Base-by-base conservation (phyloP, 2,329 filamentous ascomycete species). In the Tothia fuscella region DNA sequence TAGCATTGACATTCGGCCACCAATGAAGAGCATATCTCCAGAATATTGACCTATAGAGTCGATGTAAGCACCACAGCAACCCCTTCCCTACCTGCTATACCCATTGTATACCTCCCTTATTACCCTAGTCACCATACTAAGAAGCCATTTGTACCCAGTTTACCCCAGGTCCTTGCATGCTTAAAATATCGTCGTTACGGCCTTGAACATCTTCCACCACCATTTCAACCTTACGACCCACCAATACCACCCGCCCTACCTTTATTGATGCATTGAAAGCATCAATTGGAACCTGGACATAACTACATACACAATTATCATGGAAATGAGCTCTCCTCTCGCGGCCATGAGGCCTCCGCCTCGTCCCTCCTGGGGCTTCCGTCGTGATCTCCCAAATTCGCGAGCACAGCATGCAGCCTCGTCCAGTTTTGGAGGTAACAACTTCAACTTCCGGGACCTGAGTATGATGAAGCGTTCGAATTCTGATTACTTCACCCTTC, bases 321-420 rank as follows among this genome's bases (percentile, higher is more conserved):
- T 96, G 86, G 87, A 94, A 65, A 80, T 83, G 50, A 95, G 89
- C 33, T 96, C 91, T 54, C 91, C 91, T 35, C 67, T 96, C 58
- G 89, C 89, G 62, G 87, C 89, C 44, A 83, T 96, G 80, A 86
- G 87, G 67, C 85, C 80, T 44, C 70, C 72, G 33, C 71, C 75
- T 64, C 65, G 72, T 63, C 67, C 76, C 52, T 71, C 78, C 52
- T 61, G 71, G 55, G 16, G 88, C 74, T 75, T 71, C 57, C 63
- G 67, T 51, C 61, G 68, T 46, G 73, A 78, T 53, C 59, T 71
- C 46, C 64, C 71, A 9, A 57, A 64, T n/a, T 68, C 68, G 39
- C 72, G 67, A 53, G 58, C 67, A 26, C 59, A 72, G 29, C 73
- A 72, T 52, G 61, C 60, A 47, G 57, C 65, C 62, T 62, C 69